A percentile compares a stretch with the other conserved stretches of the same genome.
Evolutionary conservation across 2,329 filamentous ascomycete genomes (phyloP).

Genomic region (Helotiales sp.): DNA sequence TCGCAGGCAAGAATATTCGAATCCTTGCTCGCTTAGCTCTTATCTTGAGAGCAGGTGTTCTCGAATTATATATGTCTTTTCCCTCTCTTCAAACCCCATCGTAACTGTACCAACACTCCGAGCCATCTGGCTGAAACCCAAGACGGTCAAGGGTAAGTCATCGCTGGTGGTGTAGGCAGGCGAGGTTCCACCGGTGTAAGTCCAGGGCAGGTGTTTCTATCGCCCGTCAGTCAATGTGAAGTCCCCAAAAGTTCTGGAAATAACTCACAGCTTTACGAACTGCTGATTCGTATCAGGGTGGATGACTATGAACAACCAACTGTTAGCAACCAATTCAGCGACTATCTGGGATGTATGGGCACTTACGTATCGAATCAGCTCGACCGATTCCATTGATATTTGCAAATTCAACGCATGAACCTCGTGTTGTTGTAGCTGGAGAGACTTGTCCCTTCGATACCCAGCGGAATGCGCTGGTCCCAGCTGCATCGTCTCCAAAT

Average conservation of each 20-base stretch:
- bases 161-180: background rate
- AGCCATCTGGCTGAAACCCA: background rate
- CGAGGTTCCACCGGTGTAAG: background rate
- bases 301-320: background rate
- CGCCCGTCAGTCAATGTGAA: background rate
- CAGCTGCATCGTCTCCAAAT: slow-evolving; percentile 1
- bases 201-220: background rate
- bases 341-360: too few species aligned
- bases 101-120: background rate
- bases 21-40: too few species aligned
- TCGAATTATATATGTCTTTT: too few species aligned
- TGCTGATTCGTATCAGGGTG: slow-evolving; percentile 11
- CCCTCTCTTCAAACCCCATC: background rate
- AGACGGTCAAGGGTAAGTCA: background rate
- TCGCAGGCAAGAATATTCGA: too few species aligned
- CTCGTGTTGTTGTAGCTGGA: background rate
- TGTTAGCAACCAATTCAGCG: background rate
- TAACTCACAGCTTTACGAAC: slow-evolving; percentile 7
- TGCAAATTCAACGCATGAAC: slow-evolving; percentile 8
- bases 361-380: slow-evolving; percentile 13
- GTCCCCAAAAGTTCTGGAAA: background rate
- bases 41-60: too few species aligned
- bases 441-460: background rate
- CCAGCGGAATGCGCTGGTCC: slow-evolving; percentile 9
- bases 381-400: slow-evolving; percentile 10